Evolutionary conservation across 2,329 filamentous ascomycete genomes (phyloP), one percentile per base, ranked within the genome.

Genomic region (Hymenoscyphus repandus): DNA sequence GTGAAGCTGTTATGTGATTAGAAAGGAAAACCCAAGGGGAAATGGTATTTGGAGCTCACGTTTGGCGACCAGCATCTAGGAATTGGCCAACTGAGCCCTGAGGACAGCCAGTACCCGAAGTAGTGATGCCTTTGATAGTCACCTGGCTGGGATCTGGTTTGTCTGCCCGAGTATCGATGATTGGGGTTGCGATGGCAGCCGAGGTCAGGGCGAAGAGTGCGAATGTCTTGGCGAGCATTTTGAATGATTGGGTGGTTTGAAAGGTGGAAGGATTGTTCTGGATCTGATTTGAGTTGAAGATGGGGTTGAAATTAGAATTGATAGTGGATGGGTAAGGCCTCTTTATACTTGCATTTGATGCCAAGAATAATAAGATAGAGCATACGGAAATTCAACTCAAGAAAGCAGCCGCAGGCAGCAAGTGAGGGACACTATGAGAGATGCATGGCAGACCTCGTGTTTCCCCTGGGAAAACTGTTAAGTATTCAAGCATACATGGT

Each of bases 31-130:
- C 22, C 18, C 20, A 9, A 31, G 22, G 31, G n/a, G 17, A n/a
- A 42, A 22, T 22, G 34, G 9, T 12, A 42, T 11, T 22, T 9
- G 34, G 27, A 13, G 40, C 37, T 5, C 49, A 49, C 45, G 44
- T 51, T 11, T 32, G 5, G n/a, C 18, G 17, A 38, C 51, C 49
- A 30, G 30, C 18, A 17, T 45, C 45, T 12, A 53, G 37, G 18
- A 50, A 53, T 18, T 54, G 31, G 5, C 47, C 52, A 4, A 54
- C 45, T 11, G 40, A 36, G 7, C 42, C 42, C 11, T 46, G 33
- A 30, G 49, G 52, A 32, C 52, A 54, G 15, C 49, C 52, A n/a
- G 49, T 37, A 40, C 52, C 52, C 3, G 44, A 47, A 2, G 50
- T 52, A 22, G 52, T 49, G 37, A 54, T 50, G 9, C 38, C 33